These are phyloP conservation scores for Galerina marginata DNA, from an alignment of 768 basidiomycete species.

Conservation along the genomic window DNA sequence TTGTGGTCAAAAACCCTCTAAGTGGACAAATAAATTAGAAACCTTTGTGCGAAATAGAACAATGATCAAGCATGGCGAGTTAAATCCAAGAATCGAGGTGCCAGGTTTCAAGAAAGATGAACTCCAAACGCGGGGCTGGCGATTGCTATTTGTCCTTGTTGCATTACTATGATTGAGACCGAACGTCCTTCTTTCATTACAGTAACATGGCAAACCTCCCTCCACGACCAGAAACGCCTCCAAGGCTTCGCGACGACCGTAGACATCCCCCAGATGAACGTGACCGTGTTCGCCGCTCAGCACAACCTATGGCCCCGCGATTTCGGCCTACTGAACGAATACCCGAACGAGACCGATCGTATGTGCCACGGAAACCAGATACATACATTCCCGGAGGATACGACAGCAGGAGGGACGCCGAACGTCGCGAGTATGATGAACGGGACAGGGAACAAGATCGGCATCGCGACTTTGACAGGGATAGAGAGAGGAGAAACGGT, in stretches of 20 bases:
- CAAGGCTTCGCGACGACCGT: constrained; percentile 27
- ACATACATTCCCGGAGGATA: constrained; percentile 37
- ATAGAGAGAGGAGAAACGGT: constrained; percentile 24
- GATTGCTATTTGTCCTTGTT: constrained; percentile 4
- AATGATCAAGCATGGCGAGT: constrained; percentile 84
- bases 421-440: constrained; percentile 29
- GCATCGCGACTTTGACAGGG: constrained; percentile 18
- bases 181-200: background rate
- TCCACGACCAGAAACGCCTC: constrained; percentile 42
- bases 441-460: constrained; percentile 26
- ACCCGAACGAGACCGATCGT: constrained; percentile 24
- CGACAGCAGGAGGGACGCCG: constrained; percentile 32
- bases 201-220: constrained; percentile 44
- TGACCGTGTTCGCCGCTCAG: constrained; percentile 33
- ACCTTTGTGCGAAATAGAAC: constrained; percentile 96
- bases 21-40: background rate
- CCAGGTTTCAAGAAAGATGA: background rate
- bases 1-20: constrained; percentile 10
- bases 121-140: background rate
- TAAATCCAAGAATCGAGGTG: constrained; percentile 12
- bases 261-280: constrained; percentile 23
- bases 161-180: background rate
- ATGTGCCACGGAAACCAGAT: constrained; percentile 28
- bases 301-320: constrained; percentile 30
- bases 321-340: constrained; percentile 19